Base-by-base conservation (phyloP, 1,139 yeast species). In the Pichia sp. region DNA sequence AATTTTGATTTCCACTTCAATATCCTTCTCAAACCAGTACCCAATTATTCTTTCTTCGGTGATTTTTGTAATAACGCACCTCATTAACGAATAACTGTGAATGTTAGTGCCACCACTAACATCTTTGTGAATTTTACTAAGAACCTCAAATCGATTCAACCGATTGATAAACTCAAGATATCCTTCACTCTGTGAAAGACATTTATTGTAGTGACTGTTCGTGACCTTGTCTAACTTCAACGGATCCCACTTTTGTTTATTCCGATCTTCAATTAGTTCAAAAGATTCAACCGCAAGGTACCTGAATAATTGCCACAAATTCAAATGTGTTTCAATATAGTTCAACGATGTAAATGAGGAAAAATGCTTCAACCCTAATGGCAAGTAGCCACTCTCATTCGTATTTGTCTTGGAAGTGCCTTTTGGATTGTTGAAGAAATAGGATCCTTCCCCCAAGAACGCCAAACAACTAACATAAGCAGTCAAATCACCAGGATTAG, bases 21-120 rank as follows among this genome's bases (percentile, higher is more conserved):
- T 60, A n/a, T 73, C 79, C 52, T 77, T 62, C n/a, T 78, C 77
- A 51, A 66, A 57, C 59, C 84, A 79, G 60, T 72, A 79, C 0
- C 73, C 82, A 43, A 52, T 52, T 2, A 69, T 68, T 1, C 58
- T 43, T 4, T 47, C 46, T 13, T 41, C 29, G 7, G 16, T 6
- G 23, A 49, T 50, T 2, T 56, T 5, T 50, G 53, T 11, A 64
- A 44, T 38, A 56, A 54, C 38, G 46, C 56, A 52, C 42, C 52
- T 54, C 42, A 52, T 50, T n/a, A 56, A 38, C 13, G 50, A 15
- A 29, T 40, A 47, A 5, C 40, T 30, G n/a, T 13, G 11, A n/a
- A 4, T 41, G 50, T 45, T 43, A 56, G 56, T 54, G 55, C 59
- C 59, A 16, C 47, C 57, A 56, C 54, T 52, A 52, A 49, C 49